phyloP scores from a whole-genome alignment of 148 eudicot species.

The Polygonum maritimum region DNA sequence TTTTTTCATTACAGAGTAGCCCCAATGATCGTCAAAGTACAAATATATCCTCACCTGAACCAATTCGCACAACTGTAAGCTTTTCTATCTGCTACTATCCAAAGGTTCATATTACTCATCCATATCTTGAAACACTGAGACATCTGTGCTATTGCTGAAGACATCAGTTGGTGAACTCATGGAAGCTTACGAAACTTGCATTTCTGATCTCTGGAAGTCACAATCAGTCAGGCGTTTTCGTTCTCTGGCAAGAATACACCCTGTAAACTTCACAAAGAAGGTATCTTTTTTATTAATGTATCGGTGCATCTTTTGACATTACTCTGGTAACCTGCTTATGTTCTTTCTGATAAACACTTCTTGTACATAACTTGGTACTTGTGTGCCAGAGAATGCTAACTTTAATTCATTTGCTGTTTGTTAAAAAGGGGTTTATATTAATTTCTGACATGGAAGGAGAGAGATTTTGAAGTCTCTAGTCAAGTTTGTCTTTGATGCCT shows the following conservation, averaged over 20 bases:
- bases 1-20: slow-evolving; percentile 34
- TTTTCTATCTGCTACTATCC: slow-evolving; percentile 5
- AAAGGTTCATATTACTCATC: background rate
- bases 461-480: background rate
- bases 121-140: background rate
- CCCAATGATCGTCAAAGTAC: slow-evolving; percentile 20
- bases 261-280: slow-evolving; percentile 92
- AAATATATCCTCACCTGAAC: slow-evolving; percentile 21
- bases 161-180: slow-evolving; percentile 62
- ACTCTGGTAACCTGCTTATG: background rate
- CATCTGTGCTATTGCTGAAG: slow-evolving; percentile 22
- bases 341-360: background rate
- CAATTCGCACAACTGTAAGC: slow-evolving; percentile 36
- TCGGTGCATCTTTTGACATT: background rate
- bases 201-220: slow-evolving; percentile 43
- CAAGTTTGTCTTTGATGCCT: background rate
- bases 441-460: no score
- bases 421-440: no score
- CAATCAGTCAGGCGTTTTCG: slow-evolving; percentile 47
- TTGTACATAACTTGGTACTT: background rate
- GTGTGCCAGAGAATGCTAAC: background rate
- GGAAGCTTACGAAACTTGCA: slow-evolving; percentile 61
- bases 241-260: slow-evolving; percentile 59
- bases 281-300: slow-evolving; percentile 20
- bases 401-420: background rate